These are phyloP conservation scores for Fusarium brachygibbosum DNA, from an alignment of 2,329 filamentous ascomycete species.

Conservation along the genomic window DNA sequence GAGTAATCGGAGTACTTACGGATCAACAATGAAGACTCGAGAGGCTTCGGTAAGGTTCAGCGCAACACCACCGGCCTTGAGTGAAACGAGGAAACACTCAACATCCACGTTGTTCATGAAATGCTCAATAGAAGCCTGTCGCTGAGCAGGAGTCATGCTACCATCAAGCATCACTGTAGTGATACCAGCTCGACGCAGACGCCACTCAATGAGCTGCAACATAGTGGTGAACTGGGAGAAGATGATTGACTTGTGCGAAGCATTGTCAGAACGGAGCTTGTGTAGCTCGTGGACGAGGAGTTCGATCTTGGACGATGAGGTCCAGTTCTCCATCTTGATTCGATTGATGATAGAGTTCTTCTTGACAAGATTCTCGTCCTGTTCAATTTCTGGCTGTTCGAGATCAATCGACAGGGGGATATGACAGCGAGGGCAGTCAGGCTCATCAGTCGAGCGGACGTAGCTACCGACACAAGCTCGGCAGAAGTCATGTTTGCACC, in stretches of 20 bases:
- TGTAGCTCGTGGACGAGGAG: slow-evolving; percentile 95
- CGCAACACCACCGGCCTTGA: slow-evolving; percentile 96
- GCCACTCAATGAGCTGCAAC: slow-evolving; percentile 97
- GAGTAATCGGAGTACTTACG: slow-evolving; percentile 69
- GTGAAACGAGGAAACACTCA: slow-evolving; percentile 94
- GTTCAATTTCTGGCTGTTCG: slow-evolving; percentile 94
- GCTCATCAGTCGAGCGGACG: slow-evolving; percentile 80
- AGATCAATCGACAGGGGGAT: slow-evolving; percentile 91
- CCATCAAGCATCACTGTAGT: slow-evolving; percentile 98
- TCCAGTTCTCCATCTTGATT: slow-evolving; percentile 99
- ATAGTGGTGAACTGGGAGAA: slow-evolving; percentile 98
- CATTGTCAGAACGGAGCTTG: slow-evolving; percentile 90
- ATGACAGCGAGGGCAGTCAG: slow-evolving; percentile 91
- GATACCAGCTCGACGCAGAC: slow-evolving; percentile 94
- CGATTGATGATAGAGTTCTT: slow-evolving; percentile 98
- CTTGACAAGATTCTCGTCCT: slow-evolving; percentile 87
- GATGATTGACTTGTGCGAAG: slow-evolving; percentile 95
- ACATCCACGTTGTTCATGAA: slow-evolving; percentile 97
- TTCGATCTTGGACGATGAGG: slow-evolving; percentile 97
- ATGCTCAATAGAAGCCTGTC: slow-evolving; percentile 92
- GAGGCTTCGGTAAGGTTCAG: slow-evolving; percentile 96
- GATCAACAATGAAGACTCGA: slow-evolving; percentile 95
- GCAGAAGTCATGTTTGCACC: slow-evolving; percentile 85
- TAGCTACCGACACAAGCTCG: slow-evolving; percentile 63
- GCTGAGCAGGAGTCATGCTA: slow-evolving; percentile 94